Evolutionary conservation across 495 filamentous ascomycete species (phyloP).

Genomic region (Penicillium parvum): DNA sequence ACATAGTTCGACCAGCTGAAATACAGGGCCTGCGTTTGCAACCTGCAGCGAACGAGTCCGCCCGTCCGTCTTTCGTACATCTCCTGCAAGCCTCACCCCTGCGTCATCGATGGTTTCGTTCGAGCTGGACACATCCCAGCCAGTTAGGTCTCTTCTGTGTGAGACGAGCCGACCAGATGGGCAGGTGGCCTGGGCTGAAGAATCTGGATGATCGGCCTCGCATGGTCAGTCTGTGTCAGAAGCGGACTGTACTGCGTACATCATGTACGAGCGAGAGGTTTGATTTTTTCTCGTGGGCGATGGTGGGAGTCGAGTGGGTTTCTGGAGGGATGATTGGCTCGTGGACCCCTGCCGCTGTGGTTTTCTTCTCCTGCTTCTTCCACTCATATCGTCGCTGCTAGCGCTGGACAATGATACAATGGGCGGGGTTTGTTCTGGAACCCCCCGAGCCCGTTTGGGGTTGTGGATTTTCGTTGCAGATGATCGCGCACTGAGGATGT

Average conservation of each 20-base stretch:
- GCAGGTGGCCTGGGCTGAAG: conserved; percentile 2
- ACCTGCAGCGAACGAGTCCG: no score
- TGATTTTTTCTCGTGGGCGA: no score
- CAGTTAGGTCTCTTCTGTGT: no score
- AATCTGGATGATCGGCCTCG: conserved; percentile 17
- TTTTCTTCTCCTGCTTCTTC: no score
- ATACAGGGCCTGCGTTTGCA: not conserved
- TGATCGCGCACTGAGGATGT: conserved; percentile 11
- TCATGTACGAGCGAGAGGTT: not conserved
- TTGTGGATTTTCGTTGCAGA: conserved; percentile 9
- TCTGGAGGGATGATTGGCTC: conserved; percentile 4
- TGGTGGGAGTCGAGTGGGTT: conserved; percentile 8
- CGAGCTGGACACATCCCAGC: no score
- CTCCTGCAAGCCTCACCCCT: not conserved
- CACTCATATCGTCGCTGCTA: conserved; percentile 14
- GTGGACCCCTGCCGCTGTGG: not conserved
- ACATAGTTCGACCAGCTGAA: not conserved
- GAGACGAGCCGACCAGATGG: no score
- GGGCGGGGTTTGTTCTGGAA: conserved; percentile 4
- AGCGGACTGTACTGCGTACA: no score
- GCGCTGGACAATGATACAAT: conserved; percentile 14
- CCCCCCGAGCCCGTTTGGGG: conserved; percentile 4
- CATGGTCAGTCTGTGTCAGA: conserved; percentile 14
- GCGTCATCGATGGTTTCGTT: not conserved
- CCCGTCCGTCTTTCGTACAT: no score